Evolutionary conservation across 192 early-diverging fungal genomes (phyloP).

Genomic region (Phlyctochytrium arcticum): DNA sequence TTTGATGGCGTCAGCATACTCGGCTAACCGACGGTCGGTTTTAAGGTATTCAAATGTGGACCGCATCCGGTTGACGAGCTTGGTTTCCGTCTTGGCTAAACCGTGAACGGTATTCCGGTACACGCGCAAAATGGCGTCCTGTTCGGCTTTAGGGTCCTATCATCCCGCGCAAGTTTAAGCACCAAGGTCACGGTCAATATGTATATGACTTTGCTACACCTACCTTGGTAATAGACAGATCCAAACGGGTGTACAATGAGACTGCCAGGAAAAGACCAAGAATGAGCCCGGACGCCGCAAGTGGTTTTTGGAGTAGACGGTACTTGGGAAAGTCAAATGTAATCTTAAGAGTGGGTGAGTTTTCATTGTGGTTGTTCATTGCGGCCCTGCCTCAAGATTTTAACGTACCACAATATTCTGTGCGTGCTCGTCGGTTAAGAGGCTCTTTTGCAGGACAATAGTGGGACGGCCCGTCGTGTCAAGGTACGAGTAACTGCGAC

Average conservation of each 20-base stretch:
- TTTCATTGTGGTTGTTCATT: too few relatives aligned
- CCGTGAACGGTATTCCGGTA: background rate
- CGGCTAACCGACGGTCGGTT: background rate
- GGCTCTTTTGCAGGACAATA: constrained; percentile 64
- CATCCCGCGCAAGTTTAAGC: background rate
- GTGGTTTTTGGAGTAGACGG: constrained; percentile 39
- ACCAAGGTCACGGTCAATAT: too few relatives aligned
- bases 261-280: constrained; percentile 36
- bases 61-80: constrained; percentile 9
- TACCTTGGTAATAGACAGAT: constrained; percentile 40
- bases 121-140: background rate
- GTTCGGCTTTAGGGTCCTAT: constrained; percentile 15
- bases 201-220: too few relatives aligned
- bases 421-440: constrained; percentile 70
- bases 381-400: too few relatives aligned
- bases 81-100: background rate
- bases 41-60: constrained; percentile 22
- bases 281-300: constrained; percentile 33
- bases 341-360: constrained; percentile 32
- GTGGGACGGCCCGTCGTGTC: constrained; percentile 87
- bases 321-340: constrained; percentile 33
- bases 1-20: background rate
- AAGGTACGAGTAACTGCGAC: constrained; percentile 71
- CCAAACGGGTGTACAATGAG: constrained; percentile 38
- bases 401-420: too few relatives aligned